Base-by-base conservation (phyloP, 805 yeast genomes). In the Candida anglica region DNA sequence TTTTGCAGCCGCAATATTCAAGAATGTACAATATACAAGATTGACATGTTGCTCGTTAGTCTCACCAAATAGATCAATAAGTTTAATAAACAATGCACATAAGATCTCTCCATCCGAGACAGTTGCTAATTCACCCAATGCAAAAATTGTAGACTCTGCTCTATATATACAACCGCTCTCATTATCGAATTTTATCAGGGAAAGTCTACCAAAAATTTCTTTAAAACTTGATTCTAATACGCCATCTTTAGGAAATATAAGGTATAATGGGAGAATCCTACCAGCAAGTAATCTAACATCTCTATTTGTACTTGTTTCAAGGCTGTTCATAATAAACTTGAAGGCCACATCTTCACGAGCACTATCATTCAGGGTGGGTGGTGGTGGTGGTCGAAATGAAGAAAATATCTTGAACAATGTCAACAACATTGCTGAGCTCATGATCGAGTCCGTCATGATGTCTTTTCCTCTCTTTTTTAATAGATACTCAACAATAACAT, bases 51-150 rank as follows among this genome's bases (percentile, higher is more conserved):
- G 82, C 33, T 75, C 77, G 51, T 80, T 80, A 3, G 65, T 48
- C 13, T 82, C 83, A 4, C 81, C 82, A 40, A 88, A 65, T 16
- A 75, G 71, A 38, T 79, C 81, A 6, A 87, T 69, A 22, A 91
- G 53, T 44, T 78, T 78, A 31, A 83, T 66, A 16, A 86, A 60
- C 14, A 85, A 62, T 1, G 78, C 75, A 51, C 84, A 83, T 27
- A 83, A 69, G 48, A 79, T 66, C 28, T 84, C 88, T 6, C 86
- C 93, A 5, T 71, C 68, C 5, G 81, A 69, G 0, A 80, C 68
- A 5, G 74, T 59, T 0, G 85, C 79, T 22, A 86, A 48, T 33
- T 79, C 84, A 1, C 81, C 77, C 75, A 89, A 77, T 0, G 83
- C 69, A 42, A 55, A 63, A 1, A 78, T 64, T 0, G 77, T 66